Evolutionary conservation across 768 basidiomycete species (phyloP), one percentile per base, ranked within the genome.

Genomic region (Goffeauzyma gilvescens): DNA sequence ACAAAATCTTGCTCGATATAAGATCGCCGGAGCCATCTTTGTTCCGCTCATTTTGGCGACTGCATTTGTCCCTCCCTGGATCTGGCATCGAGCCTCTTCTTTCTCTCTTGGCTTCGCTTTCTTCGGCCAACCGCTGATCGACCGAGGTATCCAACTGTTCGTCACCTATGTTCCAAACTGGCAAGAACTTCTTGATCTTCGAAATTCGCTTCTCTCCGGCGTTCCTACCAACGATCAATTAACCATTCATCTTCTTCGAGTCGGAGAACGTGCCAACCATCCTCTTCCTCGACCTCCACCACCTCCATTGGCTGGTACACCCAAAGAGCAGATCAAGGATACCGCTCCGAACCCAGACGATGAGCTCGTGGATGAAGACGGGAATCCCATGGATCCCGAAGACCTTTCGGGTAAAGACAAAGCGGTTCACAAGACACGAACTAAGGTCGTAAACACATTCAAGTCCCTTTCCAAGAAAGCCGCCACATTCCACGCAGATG

Each of bases 181-280:
- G 66, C 49, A 60, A 48, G 60, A 65, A 14, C 24, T 49, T 26
- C 32, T 67, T 33, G 63, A 67, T 44, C 53, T 65, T 17, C 48
- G 66, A 47, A 66, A 66, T 52, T 65, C 65, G 2, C 50, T 66
- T 41, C 42, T 66, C 27, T 62, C 58, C 28, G 50, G 58, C 18
- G 66, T 67, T 2, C 66, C 66, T 6, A 67, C 65, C 42, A 58
- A 67, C 48, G 59, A 60, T 20, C 66, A 66, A 32, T 50, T 66
- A 30, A 60, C 61, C 4, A 53, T 67, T 4, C 61, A 66, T 44
- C 45, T 66, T 28, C 50, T 66, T 7, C 60, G 66, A 30, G 55
- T 65, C 22, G 59, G 54, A 9, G 65, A 67, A 50, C 54, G 52
- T 2, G 35, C 42, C 21, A 48, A 45, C 45, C 42, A 50, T 10